Conservation (phyloP, 192 early-diverging fungal genomes). For the Rhizophlyctis rosea region DNA sequence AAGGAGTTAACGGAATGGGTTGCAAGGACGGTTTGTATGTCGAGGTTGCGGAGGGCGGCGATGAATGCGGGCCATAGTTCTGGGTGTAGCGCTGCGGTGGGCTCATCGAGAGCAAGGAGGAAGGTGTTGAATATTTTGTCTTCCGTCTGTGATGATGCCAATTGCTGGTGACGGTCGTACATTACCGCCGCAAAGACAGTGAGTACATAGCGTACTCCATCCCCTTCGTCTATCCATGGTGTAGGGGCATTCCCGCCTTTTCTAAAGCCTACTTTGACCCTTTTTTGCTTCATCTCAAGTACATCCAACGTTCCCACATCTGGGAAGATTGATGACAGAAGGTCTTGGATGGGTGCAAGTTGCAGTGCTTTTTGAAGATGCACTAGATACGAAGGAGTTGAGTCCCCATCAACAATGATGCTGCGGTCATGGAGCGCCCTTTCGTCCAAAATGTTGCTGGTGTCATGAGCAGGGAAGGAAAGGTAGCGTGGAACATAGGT, state of each 20-base stretch:
- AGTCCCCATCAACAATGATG: neutral
- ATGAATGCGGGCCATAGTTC: neutral
- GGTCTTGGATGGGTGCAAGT: neutral
- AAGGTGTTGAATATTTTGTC: neutral
- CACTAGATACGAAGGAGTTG: neutral
- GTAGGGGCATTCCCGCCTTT: neutral
- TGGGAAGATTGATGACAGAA: neutral
- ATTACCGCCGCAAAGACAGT: constrained; percentile 11
- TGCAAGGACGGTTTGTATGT: neutral
- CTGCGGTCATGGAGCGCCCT: neutral
- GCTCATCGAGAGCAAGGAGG: neutral
- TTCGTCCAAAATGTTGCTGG: neutral
- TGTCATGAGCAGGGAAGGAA: neutral
- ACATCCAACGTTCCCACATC: neutral
- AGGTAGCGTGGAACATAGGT: neutral
- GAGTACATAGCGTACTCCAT: neutral
- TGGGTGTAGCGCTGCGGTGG: constrained; percentile 3
- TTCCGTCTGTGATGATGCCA: no score
- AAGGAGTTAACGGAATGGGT: neutral
- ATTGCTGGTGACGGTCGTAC: constrained; percentile 1
- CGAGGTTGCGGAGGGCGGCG: neutral
- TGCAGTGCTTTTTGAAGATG: neutral
- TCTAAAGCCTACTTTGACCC: neutral
- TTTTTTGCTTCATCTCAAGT: no score
- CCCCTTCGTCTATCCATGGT: constrained; percentile 1